phyloP scores from a whole-genome alignment of 2,329 filamentous ascomycete genomes.

The Teratosphaeria gauchensis region DNA sequence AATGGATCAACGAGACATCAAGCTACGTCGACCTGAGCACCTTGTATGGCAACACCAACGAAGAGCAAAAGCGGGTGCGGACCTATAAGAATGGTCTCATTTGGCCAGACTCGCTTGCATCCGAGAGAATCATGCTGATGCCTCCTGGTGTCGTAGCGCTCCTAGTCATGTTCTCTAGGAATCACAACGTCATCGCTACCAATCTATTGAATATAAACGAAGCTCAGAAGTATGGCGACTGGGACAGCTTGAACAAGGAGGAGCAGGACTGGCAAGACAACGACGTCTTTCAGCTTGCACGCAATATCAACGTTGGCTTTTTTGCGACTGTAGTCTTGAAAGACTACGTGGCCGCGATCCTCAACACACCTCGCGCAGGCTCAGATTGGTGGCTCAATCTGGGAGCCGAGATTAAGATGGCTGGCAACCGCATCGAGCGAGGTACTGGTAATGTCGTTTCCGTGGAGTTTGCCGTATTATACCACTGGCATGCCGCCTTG shows the following conservation, averaged over 20 bases:
- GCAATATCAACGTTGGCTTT: conserved; percentile 41
- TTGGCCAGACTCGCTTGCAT: conserved; percentile 36
- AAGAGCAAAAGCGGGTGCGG: conserved; percentile 34
- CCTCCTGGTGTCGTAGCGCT: conserved; percentile 37
- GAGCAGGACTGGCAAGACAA: conserved; percentile 37
- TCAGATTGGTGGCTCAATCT: conserved; percentile 38
- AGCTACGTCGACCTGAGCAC: conserved; percentile 41
- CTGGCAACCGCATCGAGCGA: conserved; percentile 31
- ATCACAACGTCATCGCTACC: conserved; percentile 36
- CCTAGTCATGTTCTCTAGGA: conserved; percentile 36
- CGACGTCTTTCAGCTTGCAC: conserved; percentile 38
- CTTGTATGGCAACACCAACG: conserved; percentile 36
- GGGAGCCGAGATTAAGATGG: conserved; percentile 36
- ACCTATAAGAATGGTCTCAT: conserved; percentile 36
- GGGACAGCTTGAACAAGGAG: conserved; percentile 29
- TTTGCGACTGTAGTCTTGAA: conserved; percentile 38
- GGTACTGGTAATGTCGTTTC: conserved; percentile 38
- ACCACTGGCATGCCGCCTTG: conserved; percentile 39
- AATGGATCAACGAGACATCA: conserved; percentile 38
- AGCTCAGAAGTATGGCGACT: conserved; percentile 33
- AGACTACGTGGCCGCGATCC: conserved; percentile 39
- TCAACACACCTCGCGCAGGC: conserved; percentile 37
- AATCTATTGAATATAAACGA: conserved; percentile 35
- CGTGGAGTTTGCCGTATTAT: conserved; percentile 38
- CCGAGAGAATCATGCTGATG: conserved; percentile 40